A percentile compares a stretch with the other conserved stretches of the same genome.
Evolutionary conservation across 495 filamentous ascomycete species (phyloP).

Genomic region (Aspergillus sclerotiicarbonarius): DNA sequence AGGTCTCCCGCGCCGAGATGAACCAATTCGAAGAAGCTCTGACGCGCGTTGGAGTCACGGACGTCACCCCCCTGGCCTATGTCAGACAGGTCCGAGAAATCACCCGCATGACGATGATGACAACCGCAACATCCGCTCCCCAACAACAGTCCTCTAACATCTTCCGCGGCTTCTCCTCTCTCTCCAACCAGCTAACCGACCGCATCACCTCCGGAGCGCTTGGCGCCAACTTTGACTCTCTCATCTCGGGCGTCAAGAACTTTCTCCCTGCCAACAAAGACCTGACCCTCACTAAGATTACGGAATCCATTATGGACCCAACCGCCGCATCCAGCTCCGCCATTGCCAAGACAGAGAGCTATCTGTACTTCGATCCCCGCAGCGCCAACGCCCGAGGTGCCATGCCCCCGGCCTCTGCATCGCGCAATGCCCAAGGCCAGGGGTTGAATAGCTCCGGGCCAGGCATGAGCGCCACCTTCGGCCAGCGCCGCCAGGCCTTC

Average conservation of each 20-base stretch:
- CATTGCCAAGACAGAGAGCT: constrained; percentile 94
- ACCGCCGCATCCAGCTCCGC: constrained; percentile 82
- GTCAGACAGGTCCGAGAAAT: constrained; percentile 89
- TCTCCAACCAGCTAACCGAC: constrained; percentile 88
- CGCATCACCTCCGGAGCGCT: constrained; percentile 88
- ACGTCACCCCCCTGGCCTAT: constrained; percentile 74
- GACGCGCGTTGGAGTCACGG: constrained; percentile 66
- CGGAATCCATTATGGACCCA: constrained; percentile 98
- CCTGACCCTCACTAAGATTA: constrained; percentile 94
- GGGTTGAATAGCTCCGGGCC: constrained; percentile 40
- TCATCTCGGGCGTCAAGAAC: constrained; percentile 98
- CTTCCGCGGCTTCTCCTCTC: constrained; percentile 83
- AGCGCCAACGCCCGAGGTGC: constrained; percentile 89
- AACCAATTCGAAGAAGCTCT: constrained; percentile 85
- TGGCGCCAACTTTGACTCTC: constrained; percentile 86
- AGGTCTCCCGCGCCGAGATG: constrained; percentile 79
- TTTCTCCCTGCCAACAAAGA: constrained; percentile 95
- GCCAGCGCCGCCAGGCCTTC: constrained; percentile 89
- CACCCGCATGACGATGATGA: constrained; percentile 99
- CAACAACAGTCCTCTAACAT: constrained; percentile 67
- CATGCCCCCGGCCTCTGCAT: constrained; percentile 68
- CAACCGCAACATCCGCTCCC: constrained; percentile 64
- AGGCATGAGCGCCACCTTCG: constrained; percentile 84
- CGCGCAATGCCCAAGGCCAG: constrained; percentile 54
- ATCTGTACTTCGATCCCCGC: constrained; percentile 97